These are phyloP conservation scores for Hypericum perforatum DNA, from an alignment of 345 rosid species.

Conservation along the genomic window DNA sequence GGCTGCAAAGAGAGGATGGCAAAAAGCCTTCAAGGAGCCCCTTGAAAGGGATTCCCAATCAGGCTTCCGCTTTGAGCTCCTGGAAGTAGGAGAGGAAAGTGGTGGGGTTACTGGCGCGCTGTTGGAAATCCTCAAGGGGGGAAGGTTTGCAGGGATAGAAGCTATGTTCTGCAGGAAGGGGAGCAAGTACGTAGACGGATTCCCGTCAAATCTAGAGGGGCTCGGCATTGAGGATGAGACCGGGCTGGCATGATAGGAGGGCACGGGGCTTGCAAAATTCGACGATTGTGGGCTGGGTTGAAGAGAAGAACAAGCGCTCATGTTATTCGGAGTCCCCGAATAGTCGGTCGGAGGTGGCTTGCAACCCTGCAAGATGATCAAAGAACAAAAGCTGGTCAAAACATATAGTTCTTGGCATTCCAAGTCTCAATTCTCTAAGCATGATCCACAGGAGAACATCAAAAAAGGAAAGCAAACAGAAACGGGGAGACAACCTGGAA, in stretches of 20 bases:
- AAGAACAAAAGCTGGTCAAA: background rate
- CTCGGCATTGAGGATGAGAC: constrained; percentile 26
- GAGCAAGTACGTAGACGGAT: constrained; percentile 22
- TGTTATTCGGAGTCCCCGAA: constrained; percentile 18
- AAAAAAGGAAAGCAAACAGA: too few species aligned
- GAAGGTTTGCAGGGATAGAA: constrained; percentile 23
- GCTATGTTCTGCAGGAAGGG: constrained; percentile 27
- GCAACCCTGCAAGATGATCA: constrained; percentile 16
- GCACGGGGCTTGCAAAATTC: constrained; percentile 22
- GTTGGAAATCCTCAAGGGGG: constrained; percentile 26
- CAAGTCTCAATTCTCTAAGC: background rate
- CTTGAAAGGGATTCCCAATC: constrained; percentile 7
- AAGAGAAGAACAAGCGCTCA: constrained; percentile 23
- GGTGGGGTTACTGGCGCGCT: constrained; percentile 34
- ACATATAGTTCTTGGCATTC: background rate
- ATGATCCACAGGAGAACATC: too few species aligned
- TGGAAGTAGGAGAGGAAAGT: constrained; percentile 20
- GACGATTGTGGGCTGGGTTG: constrained; percentile 30
- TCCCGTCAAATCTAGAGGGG: constrained; percentile 18
- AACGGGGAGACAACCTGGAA: too few species aligned
- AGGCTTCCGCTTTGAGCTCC: constrained; percentile 10
- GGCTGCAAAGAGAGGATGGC: constrained; percentile 5
- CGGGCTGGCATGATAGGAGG: constrained; percentile 29
- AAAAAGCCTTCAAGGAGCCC: background rate
- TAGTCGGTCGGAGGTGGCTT: constrained; percentile 17